Conservation (phyloP, 257 asterid species). For the Pogostemon cablin region DNA sequence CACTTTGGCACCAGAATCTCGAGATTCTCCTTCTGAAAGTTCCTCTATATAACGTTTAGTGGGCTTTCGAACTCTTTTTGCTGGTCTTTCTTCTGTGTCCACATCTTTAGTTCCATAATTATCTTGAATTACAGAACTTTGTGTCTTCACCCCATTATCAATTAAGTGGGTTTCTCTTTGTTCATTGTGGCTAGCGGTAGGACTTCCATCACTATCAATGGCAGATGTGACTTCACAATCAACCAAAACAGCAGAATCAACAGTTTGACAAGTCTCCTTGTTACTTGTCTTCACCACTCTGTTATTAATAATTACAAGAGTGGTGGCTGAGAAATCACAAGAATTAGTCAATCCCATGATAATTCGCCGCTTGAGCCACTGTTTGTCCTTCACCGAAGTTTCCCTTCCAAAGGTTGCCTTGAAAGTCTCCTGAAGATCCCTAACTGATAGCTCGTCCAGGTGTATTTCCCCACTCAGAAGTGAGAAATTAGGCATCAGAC, state of each 20-base stretch:
- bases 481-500: constrained; percentile 75
- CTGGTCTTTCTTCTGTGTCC: constrained; percentile 53
- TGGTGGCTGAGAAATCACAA: constrained; percentile 75
- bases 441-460: constrained; percentile 75
- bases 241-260: constrained; percentile 39
- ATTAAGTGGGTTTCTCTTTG: constrained; percentile 38
- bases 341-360: constrained; percentile 92
- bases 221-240: constrained; percentile 50
- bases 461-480: constrained; percentile 79
- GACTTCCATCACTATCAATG: constrained; percentile 39
- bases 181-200: constrained; percentile 37
- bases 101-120: constrained; percentile 53
- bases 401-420: constrained; percentile 93
- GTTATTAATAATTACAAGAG: constrained; percentile 59
- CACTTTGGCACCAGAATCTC: constrained; percentile 60
- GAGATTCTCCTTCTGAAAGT: constrained; percentile 73
- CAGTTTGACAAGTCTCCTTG: constrained; percentile 44
- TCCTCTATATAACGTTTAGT: constrained; percentile 91
- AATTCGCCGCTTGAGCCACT: constrained; percentile 94
- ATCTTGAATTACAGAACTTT: constrained; percentile 37
- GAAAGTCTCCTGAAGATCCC: constrained; percentile 91
- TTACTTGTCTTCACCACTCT: constrained; percentile 55
- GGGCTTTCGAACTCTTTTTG: constrained; percentile 89
- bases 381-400: constrained; percentile 93
- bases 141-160: constrained; percentile 38